Base-by-base conservation (phyloP, 2,329 filamentous ascomycete genomes). In the Fusarium proliferatum region DNA sequence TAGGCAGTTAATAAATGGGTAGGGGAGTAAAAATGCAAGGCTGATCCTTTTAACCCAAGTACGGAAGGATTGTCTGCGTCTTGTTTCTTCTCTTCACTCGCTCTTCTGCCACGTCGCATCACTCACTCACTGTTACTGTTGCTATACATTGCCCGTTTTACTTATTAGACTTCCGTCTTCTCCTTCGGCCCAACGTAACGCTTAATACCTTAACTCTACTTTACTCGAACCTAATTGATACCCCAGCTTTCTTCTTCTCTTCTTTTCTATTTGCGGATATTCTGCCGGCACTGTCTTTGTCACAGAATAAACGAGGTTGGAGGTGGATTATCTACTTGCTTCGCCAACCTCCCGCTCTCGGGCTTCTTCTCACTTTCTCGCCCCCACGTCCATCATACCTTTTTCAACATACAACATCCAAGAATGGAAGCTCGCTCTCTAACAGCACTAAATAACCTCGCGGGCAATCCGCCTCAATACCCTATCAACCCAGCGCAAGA, bases 401-500 rank as follows among this genome's bases (percentile, higher is more conserved):
- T 39, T 55, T 30, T 48, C 57, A 67, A 64, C 52, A 26, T 48
- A 43, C 62, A 64, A 70, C 57, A 53, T 49, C 55, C 62, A 62
- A 53, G 39, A 87, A 87, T 96, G 77, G 93, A 97, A 86, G 96
- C 96, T 75, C 91, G 89, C 77, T 98, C 96, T 51, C 86, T 98
- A 49, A 93, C 93, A 60, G 88, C 90, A 60, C 88, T 99, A 73
- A 96, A 94, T 73, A 85, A 89, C 46, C 89, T 98, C 71, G 96
- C 96, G 71, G 89, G 93, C 58, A 94, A 97, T 78, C 96, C 96
- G 46, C 96, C 96, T 52, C 89, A 91, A 77, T 96, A 97, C 81
- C 94, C 94, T 56, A 89, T 92, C 78, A 94, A 94, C 79, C 93
- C 94, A 9, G 89, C 91, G 6, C 91, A 92, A 75, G 85, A 88